phyloP scores from a whole-genome alignment of 768 basidiomycete species.

The Infundibulicybe gibba region DNA sequence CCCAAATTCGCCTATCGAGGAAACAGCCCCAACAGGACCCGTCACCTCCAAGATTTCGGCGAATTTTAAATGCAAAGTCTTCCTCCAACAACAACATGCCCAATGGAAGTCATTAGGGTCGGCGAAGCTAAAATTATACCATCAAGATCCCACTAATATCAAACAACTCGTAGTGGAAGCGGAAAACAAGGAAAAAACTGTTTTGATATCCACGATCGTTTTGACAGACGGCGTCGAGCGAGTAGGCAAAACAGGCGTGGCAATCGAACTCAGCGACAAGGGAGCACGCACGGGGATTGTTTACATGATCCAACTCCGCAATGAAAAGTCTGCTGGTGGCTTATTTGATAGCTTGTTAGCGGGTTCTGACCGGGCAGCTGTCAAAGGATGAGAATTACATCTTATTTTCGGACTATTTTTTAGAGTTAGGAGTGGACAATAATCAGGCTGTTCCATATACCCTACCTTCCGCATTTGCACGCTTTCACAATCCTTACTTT shows the following conservation, averaged over 20 bases:
- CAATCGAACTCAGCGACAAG: conserved; percentile 90
- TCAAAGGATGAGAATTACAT: conserved; percentile 10
- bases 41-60: conserved; percentile 76
- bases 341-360: conserved; percentile 84
- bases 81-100: conserved; percentile 92
- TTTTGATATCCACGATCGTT: conserved; percentile 94
- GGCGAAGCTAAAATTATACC: conserved; percentile 84
- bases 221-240: conserved; percentile 95
- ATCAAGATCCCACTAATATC: conserved; percentile 78
- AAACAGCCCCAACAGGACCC: conserved; percentile 51
- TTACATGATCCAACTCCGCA: conserved; percentile 96
- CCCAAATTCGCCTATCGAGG: conserved; percentile 73
- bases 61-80: conserved; percentile 98
- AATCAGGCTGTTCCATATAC: not conserved
- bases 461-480: not conserved
- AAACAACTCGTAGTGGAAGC: conserved; percentile 97
- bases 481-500: conserved; percentile 4
- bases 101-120: conserved; percentile 96
- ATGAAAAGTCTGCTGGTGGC: conserved; percentile 80
- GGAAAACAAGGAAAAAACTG: conserved; percentile 68
- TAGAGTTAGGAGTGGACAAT: not conserved
- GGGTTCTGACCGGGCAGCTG: conserved; percentile 72
- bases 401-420: not conserved
- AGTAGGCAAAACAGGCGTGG: conserved; percentile 98
- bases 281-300: conserved; percentile 91